phyloP scores from a whole-genome alignment of 1,139 yeast genomes.

The Debaryomycetaceae sp. region DNA sequence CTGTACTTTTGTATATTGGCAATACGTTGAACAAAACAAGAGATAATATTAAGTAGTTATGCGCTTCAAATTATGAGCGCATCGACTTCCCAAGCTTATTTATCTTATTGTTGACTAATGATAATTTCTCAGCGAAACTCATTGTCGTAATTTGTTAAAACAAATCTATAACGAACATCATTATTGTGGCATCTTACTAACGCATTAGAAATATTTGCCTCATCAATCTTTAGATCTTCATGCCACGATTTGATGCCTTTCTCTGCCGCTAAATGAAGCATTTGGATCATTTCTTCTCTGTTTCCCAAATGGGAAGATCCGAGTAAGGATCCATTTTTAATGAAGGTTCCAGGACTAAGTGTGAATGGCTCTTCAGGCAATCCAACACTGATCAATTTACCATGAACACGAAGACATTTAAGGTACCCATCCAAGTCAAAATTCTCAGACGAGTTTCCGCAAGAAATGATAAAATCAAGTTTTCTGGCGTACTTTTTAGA shows the following conservation, averaged over 20 bases:
- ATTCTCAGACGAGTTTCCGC: conserved; percentile 42
- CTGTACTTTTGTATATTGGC: no score
- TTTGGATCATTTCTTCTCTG: conserved; percentile 31
- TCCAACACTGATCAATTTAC: conserved; percentile 55
- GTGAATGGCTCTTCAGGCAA: conserved; percentile 35
- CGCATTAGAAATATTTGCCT: conserved; percentile 47
- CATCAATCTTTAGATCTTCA: conserved; percentile 47
- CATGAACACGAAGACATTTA: conserved; percentile 36
- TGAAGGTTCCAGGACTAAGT: conserved; percentile 26
- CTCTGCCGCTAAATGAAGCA: conserved; percentile 40
- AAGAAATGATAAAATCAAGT: conserved; percentile 48
- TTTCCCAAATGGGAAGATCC: conserved; percentile 36
- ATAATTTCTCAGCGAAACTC: no score
- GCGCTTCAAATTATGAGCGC: no score
- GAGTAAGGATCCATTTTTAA: conserved; percentile 27
- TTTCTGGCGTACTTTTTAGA: conserved; percentile 22
- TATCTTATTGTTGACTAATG: no score
- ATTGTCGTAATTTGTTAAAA: conserved; percentile 53
- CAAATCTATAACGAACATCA: conserved; percentile 64
- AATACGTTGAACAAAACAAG: no score
- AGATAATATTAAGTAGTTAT: no score
- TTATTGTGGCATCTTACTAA: conserved; percentile 46
- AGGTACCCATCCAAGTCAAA: conserved; percentile 27
- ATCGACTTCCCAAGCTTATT: no score
- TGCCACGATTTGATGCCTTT: conserved; percentile 40